Evolutionary conservation across 805 yeast species (phyloP), one percentile per base, ranked within the genome.

Genomic region (Suhomyces faveliae): DNA sequence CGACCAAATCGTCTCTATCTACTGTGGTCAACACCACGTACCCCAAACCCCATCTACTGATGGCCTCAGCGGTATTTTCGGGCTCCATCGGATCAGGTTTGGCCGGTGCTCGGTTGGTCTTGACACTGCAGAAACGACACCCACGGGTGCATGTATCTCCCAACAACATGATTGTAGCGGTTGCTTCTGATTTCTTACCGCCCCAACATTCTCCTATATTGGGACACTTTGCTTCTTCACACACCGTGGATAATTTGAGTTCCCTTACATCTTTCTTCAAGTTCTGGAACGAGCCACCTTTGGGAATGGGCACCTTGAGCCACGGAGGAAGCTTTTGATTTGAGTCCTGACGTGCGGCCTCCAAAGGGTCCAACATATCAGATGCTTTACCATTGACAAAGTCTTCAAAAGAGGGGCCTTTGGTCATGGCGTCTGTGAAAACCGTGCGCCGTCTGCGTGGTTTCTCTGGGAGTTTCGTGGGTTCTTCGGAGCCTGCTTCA

Each of bases 161-260:
- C 79, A 94, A 78, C 49, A 94, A 75, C 99, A 94, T 94, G 57
- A 94, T 94, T 1, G 99, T 94, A 5, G 96, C 96, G 6, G 97
- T 89, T 3, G 99, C 97, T 53, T 89, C 92, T 5, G 92, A 81
- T 65, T 91, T 85, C 59, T 84, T 81, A 24, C 99, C 99, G 47
- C 99, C 98, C 99, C 99, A 94, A 69, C 99, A 94, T 66, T 94
- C 99, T 45, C 98, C 97, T 52, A 94, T 94, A 66, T 94, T 94
- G n/a, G 99, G 99, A 70, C 99, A 94, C 62, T 94, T 85, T 4
- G 99, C 99, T 62, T 94, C 99, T 68, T 94, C 98, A 70, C 99
- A 94, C 24, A 94, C 99, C 0, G 99, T 94, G 30, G 96, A 86
- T 44, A 94, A 73, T 54, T 89, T 89, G 51, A 94, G 73, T 49